Percentiles rank a stretch among this genome's conserved stretches.
Evolutionary conservation across 768 basidiomycete genomes (phyloP).

Genomic region (Mycena latifolia): DNA sequence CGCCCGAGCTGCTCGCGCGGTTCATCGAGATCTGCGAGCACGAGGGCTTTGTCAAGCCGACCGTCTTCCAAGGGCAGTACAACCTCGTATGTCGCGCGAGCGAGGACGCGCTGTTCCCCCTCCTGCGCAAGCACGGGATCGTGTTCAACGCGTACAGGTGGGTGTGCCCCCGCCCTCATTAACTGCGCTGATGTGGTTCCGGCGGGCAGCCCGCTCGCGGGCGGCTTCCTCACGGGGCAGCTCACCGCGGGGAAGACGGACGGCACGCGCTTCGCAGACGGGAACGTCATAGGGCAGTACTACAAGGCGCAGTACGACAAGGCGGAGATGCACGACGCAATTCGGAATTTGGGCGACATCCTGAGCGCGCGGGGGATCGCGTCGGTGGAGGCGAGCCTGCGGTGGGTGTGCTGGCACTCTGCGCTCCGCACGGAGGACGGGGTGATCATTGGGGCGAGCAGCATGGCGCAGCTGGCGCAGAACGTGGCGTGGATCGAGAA

Average conservation of each 20-base stretch:
- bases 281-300: background rate
- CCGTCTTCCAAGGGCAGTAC: background rate
- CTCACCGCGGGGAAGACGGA: background rate
- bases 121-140: background rate
- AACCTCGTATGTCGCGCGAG: background rate
- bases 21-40: conserved; percentile 5
- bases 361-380: background rate
- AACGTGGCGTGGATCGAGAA: background rate
- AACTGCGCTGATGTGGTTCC: too few species aligned
- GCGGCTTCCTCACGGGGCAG: background rate
- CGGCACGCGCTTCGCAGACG: background rate
- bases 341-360: background rate
- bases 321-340: background rate
- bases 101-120: background rate
- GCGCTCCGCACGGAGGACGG: conserved; percentile 2
- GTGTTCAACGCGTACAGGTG: conserved; percentile 3
- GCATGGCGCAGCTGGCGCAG: background rate
- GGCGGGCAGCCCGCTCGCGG: conserved; percentile 3
- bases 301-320: background rate
- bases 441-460: conserved; percentile 3
- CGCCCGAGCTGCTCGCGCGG: background rate
- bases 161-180: too few species aligned
- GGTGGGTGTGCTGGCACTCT: conserved; percentile 6
- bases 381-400: background rate
- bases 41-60: conserved; percentile 2